A percentile compares a stretch with the other conserved stretches of the same genome.
Conservation (phyloP, 1,139 yeast genomes). For the Lodderomyces metapsilosis region DNA sequence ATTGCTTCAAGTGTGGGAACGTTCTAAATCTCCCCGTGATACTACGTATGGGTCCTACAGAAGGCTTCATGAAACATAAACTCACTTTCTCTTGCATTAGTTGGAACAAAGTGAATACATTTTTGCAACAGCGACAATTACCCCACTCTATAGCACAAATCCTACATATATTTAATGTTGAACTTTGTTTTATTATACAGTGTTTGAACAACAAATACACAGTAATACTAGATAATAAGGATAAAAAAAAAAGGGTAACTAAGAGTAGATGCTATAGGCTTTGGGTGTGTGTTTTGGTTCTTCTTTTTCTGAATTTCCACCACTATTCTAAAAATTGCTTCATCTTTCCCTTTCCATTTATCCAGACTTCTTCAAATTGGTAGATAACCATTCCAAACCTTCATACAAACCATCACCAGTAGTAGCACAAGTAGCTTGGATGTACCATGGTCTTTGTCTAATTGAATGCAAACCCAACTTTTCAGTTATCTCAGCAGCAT, state of each 20-base stretch:
- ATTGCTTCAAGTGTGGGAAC: no score
- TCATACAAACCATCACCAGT: slow-evolving; percentile 45
- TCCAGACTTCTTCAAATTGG: slow-evolving; percentile 31
- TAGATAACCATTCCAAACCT: slow-evolving; percentile 45
- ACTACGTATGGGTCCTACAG: no score
- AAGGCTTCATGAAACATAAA: no score
- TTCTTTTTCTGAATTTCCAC: no score
- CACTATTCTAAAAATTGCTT: no score
- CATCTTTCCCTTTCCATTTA: slow-evolving; percentile 11
- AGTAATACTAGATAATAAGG: slow-evolving; percentile 1
- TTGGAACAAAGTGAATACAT: no score
- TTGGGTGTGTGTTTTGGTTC: no score
- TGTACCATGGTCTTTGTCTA: slow-evolving; percentile 45
- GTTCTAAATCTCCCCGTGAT: no score
- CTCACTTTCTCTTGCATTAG: no score
- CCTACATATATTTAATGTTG: no score
- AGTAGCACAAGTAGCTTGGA: slow-evolving; percentile 44
- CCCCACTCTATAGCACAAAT: background rate
- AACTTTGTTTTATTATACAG: slow-evolving; percentile 3
- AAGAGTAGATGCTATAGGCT: background rate
- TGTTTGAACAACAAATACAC: slow-evolving; percentile 1
- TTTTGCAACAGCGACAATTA: background rate
- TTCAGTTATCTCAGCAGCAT: slow-evolving; percentile 45
- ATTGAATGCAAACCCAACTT: slow-evolving; percentile 43
- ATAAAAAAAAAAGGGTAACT: background rate